Evolutionary conservation across 345 rosid species (phyloP).

Genomic region (Nasturtium officinale): DNA sequence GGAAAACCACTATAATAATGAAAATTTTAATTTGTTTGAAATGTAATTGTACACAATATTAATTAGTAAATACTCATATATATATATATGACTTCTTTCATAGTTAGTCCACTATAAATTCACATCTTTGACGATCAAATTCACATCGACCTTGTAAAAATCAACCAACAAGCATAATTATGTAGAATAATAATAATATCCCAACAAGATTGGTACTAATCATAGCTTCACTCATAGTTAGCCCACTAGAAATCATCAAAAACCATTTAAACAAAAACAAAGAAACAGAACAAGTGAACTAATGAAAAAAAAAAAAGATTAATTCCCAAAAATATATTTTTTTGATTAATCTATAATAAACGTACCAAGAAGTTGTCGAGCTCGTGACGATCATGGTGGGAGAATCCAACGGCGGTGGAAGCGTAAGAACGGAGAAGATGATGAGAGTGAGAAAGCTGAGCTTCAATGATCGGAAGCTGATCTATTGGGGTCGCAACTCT

Average conservation of each 20-base stretch:
- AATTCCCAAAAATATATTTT: neutral
- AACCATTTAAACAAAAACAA: neutral
- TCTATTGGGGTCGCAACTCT: slow-evolving; percentile 97
- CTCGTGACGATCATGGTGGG: slow-evolving; percentile 79
- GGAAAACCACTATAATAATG: neutral
- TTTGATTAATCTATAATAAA: neutral
- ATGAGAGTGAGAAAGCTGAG: slow-evolving; percentile 86
- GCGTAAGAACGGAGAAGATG: slow-evolving; percentile 87
- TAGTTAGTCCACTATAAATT: slow-evolving; percentile 7
- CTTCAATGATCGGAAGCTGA: slow-evolving; percentile 90
- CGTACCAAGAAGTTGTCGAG: slow-evolving; percentile 90
- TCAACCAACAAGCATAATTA: neutral
- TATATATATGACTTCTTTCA: neutral
- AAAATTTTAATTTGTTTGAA: slow-evolving; percentile 7
- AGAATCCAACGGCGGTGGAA: slow-evolving; percentile 50
- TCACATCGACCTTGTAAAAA: neutral
- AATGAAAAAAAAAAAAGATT: neutral
- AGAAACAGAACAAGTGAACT: neutral
- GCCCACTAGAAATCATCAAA: neutral
- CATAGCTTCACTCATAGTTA: neutral
- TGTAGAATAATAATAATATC: neutral
- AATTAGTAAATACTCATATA: neutral
- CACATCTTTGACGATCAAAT: neutral
- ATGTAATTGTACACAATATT: neutral
- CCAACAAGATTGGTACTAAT: neutral